Base-by-base conservation (phyloP, 257 asterid species). In the Misopates orontium region DNA sequence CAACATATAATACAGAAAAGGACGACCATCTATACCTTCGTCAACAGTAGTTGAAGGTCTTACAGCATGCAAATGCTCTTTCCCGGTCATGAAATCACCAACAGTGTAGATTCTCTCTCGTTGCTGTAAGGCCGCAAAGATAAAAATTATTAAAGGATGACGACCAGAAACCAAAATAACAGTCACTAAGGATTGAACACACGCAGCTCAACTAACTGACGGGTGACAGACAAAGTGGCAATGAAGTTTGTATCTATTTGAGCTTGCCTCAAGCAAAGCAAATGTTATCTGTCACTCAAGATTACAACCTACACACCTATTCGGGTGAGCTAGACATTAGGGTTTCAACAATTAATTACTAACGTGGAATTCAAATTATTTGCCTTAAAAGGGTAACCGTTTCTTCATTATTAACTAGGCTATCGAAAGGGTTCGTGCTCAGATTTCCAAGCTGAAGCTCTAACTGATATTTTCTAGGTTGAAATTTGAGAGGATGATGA, bases 61-160 rank as follows among this genome's bases (percentile, higher is more conserved):
- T 11, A 89, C 97, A 31, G 87, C 91, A 66, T 85, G 86, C 71
- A 92, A 72, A 49, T 68, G 62, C 62, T 87, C 95, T 54, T 72
- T 85, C 63, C 73, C 68, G 18, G 98, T 92, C 98, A 92, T 92
- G 71, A 92, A 89, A 77, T 89, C 97, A 13, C 95, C 96, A 59
- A 92, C 98, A 0, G 81, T 85, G 72, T 82, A 89, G 51, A 76
- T 41, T 62, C 79, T 79, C 67, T 82, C 91, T 47, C 79, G 81
- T 23, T 77, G 77, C 98, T 92, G 84, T 63, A 67, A 70, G 42
- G 12, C 56, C 40, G 39, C 42, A 78, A 51, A 32, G 24, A 62
- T 20, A 45, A 69, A 64, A 53, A 54, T 65, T 60, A 65, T 54
- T 63, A 50, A 67, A 24, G 71, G 47, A 23, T 58, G 51, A 68